Base-by-base conservation (phyloP, 2,329 filamentous ascomycete genomes). In the Huntiella moniliformis region DNA sequence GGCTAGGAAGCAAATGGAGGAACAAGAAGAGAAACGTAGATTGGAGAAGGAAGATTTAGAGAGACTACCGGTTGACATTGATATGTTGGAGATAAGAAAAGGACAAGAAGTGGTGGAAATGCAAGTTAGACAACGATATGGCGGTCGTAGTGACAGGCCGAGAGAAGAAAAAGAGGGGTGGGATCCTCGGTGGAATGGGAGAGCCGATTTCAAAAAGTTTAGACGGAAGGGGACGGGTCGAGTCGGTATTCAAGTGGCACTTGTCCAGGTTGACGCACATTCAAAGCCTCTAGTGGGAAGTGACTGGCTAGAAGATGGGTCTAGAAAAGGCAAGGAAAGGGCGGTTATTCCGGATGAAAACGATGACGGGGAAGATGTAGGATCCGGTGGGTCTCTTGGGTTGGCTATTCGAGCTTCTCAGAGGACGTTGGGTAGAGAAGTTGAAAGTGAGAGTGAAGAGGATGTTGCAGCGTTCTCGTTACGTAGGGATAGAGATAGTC, bases 131-230 rank as follows among this genome's bases (percentile, higher is more conserved):
- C 55, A 46, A 47, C 53, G 15, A 13, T n/a, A 17, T 32, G 11
- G 8, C 8, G 15, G 2, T 11, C 10, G 41, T 12, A 8, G 13
- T 11, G 35, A n/a, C 5, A 36, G 57, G 15, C 54, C 53, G 4
- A 61, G 61, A 44, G 59, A 56, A 13, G 57, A 63, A n/a, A 60
- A 59, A 32, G 67, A 69, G 4, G 70, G 83, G 36, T 95, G 88
- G 87, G 74, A 95, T 53, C 77, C 84, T 1, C 70, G 70, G 35
- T 98, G 91, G 91, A 93, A 95, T 57, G 91, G 88, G 1, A 72
- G 88, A 38, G 88, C 85, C 61, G 96, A 98, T 57, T 98, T 94
- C 65, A 98, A 98, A 60, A 82, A 76, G 54, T 98, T 98, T 56
- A 68, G 70, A 16, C 68, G 67, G 46, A 67, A 73, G 45, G 77